A percentile compares a stretch with the other conserved stretches of the same genome.
These are phyloP conservation scores for Penicillium brevicompactum DNA, from an alignment of 2,329 filamentous ascomycete species.

Conservation along the genomic window DNA sequence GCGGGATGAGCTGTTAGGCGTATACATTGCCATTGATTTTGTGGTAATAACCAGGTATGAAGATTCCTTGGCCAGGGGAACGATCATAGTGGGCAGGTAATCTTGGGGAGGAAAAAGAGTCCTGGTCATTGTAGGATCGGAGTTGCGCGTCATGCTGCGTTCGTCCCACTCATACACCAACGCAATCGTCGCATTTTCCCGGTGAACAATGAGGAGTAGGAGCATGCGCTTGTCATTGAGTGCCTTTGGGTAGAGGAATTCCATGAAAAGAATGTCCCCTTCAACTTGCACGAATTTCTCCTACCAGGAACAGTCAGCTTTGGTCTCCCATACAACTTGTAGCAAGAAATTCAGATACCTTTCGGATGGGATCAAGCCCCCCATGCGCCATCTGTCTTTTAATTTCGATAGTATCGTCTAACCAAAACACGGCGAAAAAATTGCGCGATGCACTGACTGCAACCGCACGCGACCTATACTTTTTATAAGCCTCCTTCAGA, in stretches of 20 bases:
- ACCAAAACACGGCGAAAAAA: constrained; percentile 70
- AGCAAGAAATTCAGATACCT: constrained; percentile 40
- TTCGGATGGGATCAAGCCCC: constrained; percentile 62
- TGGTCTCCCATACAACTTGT: not conserved
- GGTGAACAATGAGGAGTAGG: constrained; percentile 65
- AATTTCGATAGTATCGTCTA: constrained; percentile 60
- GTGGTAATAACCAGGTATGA: constrained; percentile 71
- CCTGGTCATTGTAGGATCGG: not conserved
- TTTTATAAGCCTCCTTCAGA: not conserved
- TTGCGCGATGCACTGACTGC: constrained; percentile 72
- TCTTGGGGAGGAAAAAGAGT: constrained; percentile 30
- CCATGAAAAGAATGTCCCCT: constrained; percentile 80
- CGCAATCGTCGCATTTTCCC: constrained; percentile 49
- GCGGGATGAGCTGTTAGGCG: constrained; percentile 40
- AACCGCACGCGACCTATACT: constrained; percentile 54
- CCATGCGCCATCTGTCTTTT: constrained; percentile 52
- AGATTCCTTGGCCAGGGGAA: constrained; percentile 70
- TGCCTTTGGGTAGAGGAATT: constrained; percentile 74
- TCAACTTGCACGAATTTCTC: constrained; percentile 58
- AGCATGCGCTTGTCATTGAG: constrained; percentile 72
- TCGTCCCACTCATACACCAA: constrained; percentile 59
- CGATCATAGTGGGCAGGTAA: constrained; percentile 67
- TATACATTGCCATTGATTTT: constrained; percentile 54
- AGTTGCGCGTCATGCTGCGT: constrained; percentile 56
- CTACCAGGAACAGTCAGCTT: constrained; percentile 27